Percentiles rank a stretch among this genome's conserved stretches.
phyloP scores from a whole-genome alignment of 2,329 filamentous ascomycete genomes.

The Ophiostoma sp. region DNA sequence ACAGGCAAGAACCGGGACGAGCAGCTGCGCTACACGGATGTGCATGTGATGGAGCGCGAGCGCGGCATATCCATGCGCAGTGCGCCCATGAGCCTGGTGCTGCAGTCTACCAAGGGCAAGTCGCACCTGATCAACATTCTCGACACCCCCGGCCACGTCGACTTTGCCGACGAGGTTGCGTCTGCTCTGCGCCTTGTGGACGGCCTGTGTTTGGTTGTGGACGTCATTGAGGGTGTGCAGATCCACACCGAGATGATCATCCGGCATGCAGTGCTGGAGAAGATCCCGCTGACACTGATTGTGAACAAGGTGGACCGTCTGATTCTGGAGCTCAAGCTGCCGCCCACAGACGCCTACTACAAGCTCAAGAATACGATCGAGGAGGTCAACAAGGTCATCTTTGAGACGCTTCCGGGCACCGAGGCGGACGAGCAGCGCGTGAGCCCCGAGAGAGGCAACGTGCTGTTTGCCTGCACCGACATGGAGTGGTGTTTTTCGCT shows the following conservation, averaged over 20 bases:
- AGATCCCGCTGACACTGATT: constrained; percentile 80
- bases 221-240: constrained; percentile 98
- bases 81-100: constrained; percentile 86
- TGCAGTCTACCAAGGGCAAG: constrained; percentile 85
- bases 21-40: constrained; percentile 90
- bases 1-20: constrained; percentile 78
- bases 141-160: constrained; percentile 95
- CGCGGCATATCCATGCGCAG: constrained; percentile 88
- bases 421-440: constrained; percentile 72
- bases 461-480: constrained; percentile 88
- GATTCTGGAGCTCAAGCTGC: constrained; percentile 88
- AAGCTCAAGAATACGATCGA: constrained; percentile 99
- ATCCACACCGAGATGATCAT: constrained; percentile 96
- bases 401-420: constrained; percentile 74
- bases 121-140: constrained; percentile 92
- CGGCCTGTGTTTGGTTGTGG: constrained; percentile 87
- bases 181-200: constrained; percentile 81
- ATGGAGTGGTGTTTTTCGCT: constrained; percentile 98
- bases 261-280: constrained; percentile 86
- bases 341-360: constrained; percentile 94
- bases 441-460: constrained; percentile 95
- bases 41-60: constrained; percentile 82
- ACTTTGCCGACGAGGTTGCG: constrained; percentile 96
- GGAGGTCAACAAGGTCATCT: constrained; percentile 93
- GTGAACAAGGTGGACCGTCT: constrained; percentile 97